Evolutionary conservation across 2,329 filamentous ascomycete genomes (phyloP), one percentile per base, ranked within the genome.

Genomic region (Aspergillus pseudoterreus): DNA sequence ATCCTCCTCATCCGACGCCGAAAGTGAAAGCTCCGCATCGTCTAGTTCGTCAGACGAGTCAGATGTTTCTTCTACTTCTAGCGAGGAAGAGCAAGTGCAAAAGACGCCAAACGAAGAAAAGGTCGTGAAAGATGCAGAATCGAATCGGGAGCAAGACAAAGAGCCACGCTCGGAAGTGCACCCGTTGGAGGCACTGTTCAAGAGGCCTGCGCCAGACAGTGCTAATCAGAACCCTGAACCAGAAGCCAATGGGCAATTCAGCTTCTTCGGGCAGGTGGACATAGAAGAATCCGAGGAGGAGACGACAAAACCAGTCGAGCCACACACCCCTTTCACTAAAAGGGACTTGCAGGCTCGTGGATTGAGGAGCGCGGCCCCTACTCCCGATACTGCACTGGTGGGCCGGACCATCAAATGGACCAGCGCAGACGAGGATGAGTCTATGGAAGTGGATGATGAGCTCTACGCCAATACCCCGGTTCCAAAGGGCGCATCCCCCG

Each of bases 151-250:
- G 14, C 14, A 38, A 38, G 14, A 17, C 51, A 48, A 52, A 33
- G 36, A 49, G 32, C 10, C 43, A 44, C 35, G 36, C 27, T 10
- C 36, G 4, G 76, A 81, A 56, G 76, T 96, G 0, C 92, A 97
- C 60, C 92, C 94, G 0, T 80, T 97, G 1, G 92, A 97, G 75
- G 90, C 90, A 0, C 81, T 97, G 2, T 99, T 95, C 79, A 97
- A 96, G 73, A 83, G 83, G 4, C 72, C 82, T 0, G 79, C 82
- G 33, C 69, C 75, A 30, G 69, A 56, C 4, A 52, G 63, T 17
- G 62, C 63, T n/a, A 58, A 70, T 4, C 70, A 67, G 56, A 57
- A 78, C 64, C 50, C 45, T 54, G 67, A 33, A 55, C 63, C 53
- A 54, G 75, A 62, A 52, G 76, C 75, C 60, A 81, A 74, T 53